Percentiles rank a stretch among this genome's conserved stretches.
Conservation (phyloP, 768 basidiomycete species). For the Mycena metata region DNA sequence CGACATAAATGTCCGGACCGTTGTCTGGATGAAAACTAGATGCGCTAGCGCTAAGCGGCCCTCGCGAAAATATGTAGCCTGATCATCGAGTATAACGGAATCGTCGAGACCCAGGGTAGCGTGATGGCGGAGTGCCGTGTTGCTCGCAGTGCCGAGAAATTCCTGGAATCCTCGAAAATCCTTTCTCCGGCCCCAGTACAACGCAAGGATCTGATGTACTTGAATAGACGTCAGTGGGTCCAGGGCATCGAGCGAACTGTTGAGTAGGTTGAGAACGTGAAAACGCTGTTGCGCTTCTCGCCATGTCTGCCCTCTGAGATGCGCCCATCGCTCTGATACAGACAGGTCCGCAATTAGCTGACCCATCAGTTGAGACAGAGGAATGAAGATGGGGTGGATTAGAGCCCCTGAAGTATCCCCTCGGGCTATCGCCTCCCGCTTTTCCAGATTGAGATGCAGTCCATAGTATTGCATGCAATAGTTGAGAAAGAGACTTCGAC, state of each 20-base stretch:
- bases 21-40: constrained; percentile 23
- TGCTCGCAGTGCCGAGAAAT: constrained; percentile 21
- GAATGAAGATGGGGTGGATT: constrained; percentile 19
- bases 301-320: neutral
- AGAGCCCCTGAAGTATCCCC: constrained; percentile 19
- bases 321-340: neutral
- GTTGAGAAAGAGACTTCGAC: constrained; percentile 30
- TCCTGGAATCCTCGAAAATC: neutral
- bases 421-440: constrained; percentile 24
- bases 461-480: constrained; percentile 15
- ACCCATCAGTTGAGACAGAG: constrained; percentile 16
- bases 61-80: neutral
- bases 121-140: neutral
- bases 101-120: constrained; percentile 19
- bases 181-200: neutral
- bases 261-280: neutral
- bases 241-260: neutral
- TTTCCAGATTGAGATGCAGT: constrained; percentile 5
- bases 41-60: constrained; percentile 19
- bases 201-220: constrained; percentile 18
- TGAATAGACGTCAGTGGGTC: constrained; percentile 23
- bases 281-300: constrained; percentile 3
- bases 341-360: constrained; percentile 11
- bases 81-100: neutral
- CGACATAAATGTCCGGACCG: neutral